Evolutionary conservation across 192 early-diverging fungal species (phyloP).

Genomic region (Linnemannia zychae): DNA sequence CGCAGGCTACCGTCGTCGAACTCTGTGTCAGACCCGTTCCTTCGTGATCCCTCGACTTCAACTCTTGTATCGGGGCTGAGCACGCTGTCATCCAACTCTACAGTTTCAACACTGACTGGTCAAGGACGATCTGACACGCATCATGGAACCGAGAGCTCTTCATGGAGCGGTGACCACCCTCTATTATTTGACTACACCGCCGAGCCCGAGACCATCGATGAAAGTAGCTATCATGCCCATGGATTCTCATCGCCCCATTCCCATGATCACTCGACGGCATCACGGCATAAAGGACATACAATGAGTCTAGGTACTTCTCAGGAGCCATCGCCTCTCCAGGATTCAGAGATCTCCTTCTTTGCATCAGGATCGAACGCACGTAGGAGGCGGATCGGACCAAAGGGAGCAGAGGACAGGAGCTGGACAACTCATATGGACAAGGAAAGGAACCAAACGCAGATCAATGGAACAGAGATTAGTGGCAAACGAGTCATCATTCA

Average conservation of each 20-base stretch:
- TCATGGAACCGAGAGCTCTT: slow-evolving; percentile 10
- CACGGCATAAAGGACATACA: slow-evolving; percentile 31
- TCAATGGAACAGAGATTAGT: background rate
- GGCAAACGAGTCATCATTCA: slow-evolving; percentile 59
- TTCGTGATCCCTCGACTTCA: slow-evolving; percentile 20
- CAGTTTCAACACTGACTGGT: background rate
- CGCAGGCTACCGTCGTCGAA: background rate
- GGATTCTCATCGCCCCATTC: background rate
- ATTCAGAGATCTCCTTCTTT: background rate
- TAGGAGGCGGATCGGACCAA: slow-evolving; percentile 21
- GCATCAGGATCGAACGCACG: background rate
- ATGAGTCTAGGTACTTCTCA: slow-evolving; percentile 34
- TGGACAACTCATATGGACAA: slow-evolving; percentile 1
- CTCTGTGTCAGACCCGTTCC: background rate
- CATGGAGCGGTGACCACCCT: slow-evolving; percentile 43
- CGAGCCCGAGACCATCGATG: slow-evolving; percentile 23
- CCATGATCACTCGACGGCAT: background rate
- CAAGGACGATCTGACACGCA: background rate
- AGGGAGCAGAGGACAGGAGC: slow-evolving; percentile 8
- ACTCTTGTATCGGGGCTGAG: slow-evolving; percentile 18
- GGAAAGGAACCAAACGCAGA: background rate
- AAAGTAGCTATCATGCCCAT: background rate
- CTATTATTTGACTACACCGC: slow-evolving; percentile 31
- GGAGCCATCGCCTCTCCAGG: background rate
- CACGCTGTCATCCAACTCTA: slow-evolving; percentile 15